Evolutionary conservation across 2,329 filamentous ascomycete species (phyloP), one percentile per base, ranked within the genome.

Genomic region (Ambrosiella cleistominuta): DNA sequence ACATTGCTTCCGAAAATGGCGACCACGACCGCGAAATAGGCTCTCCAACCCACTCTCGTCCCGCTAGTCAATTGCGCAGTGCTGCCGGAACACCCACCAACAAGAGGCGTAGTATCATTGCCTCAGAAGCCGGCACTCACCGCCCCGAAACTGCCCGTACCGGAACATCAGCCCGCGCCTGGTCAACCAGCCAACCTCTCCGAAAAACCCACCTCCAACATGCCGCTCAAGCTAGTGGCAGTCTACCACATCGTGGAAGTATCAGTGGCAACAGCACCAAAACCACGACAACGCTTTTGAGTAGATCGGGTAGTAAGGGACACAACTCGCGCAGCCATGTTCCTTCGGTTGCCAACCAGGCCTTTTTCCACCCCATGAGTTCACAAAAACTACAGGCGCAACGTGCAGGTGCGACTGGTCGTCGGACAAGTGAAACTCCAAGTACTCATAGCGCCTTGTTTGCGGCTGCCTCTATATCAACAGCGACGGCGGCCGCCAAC

Each of bases 361-460:
- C 88, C 57, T 97, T 98, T 72, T 95, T 95, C 67, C 85, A 85
- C 19, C 93, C 93, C 44, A 95, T 98, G 88, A 97, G 90, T 71
- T 95, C 91, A 27, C 89, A 95, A 68, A 85, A 88, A 68, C 75
- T 97, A 55, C 91, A 97, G 71, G 89, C 89, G 57, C 93, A 97
- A 70, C 78, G 91, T 68, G 82, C 59, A 15, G 44, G 59, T 37
- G 52, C 56, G 11, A 49, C 51, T 1, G 59, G 45, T n/a, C 56
- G 54, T n/a, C 56, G 52, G n/a, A 54, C 36, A 11, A 56, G 38
- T 2, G 56, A 58, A 35, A 57, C 50, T 3, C 61, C 44, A 35
- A 60, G 53, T 52, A 60, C 44, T 13, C 57, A 54, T 47, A 62
- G 53, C 27, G 51, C 54, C 19, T 53, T 55, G 7, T 57, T 27